Evolutionary conservation across 164 flowering plant species (phyloP).

Genomic region (Malania oleifera): DNA sequence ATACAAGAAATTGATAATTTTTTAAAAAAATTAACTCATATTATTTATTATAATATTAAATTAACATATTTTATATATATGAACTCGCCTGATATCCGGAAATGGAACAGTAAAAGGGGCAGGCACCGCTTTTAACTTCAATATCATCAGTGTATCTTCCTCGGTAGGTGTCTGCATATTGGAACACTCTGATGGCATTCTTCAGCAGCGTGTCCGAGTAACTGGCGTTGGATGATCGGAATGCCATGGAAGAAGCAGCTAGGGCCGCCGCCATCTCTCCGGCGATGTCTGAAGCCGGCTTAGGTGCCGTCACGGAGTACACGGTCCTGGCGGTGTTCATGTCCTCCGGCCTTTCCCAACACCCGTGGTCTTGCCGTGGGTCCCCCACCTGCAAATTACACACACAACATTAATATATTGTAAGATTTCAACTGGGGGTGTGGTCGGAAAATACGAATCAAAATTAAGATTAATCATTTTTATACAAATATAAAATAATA

Average conservation of each 20-base stretch:
- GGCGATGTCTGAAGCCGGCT: conserved; percentile 88
- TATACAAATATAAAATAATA: no score
- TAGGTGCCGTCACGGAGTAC: conserved; percentile 69
- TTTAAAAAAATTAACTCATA: no score
- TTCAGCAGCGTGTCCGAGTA: conserved; percentile 63
- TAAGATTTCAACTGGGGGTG: no score
- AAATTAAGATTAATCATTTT: no score
- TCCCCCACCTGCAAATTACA: conserved; percentile 99
- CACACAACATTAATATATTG: no score
- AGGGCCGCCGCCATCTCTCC: conserved; percentile 95
- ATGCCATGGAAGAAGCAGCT: conserved; percentile 87
- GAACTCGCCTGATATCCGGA: conserved; percentile 78
- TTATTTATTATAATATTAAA: no score
- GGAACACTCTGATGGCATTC: conserved; percentile 54
- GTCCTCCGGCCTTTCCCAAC: conserved; percentile 99
- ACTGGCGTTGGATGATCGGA: conserved; percentile 62
- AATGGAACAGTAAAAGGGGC: conserved; percentile 94
- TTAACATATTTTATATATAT: neutral
- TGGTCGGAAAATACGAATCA: no score
- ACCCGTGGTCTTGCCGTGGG: conserved; percentile 69
- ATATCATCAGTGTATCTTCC: conserved; percentile 94
- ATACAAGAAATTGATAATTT: no score
- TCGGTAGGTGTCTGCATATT: conserved; percentile 69
- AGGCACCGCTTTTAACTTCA: conserved; percentile 57
- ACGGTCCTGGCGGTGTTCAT: conserved; percentile 91